phyloP scores from a whole-genome alignment of 805 yeast species.

The Barnettozyma pratensis region DNA sequence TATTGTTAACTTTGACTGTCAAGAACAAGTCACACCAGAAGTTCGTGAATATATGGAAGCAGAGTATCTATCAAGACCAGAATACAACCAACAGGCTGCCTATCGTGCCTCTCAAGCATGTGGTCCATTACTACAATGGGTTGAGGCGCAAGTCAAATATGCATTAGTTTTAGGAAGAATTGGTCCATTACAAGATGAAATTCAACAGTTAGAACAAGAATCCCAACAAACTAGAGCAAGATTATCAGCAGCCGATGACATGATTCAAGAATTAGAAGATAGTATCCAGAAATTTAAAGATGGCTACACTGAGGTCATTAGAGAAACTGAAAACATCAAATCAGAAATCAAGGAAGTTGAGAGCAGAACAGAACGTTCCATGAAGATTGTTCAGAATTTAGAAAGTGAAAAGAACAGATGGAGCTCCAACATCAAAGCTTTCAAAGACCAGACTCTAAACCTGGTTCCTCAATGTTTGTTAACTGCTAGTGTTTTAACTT shows the following conservation, averaged over 20 bases:
- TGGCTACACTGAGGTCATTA: slow-evolving; percentile 65
- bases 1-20: slow-evolving; percentile 71
- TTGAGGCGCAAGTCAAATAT: slow-evolving; percentile 80
- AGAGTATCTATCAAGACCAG: slow-evolving; percentile 55
- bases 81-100: slow-evolving; percentile 67
- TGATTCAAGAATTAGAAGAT: slow-evolving; percentile 69
- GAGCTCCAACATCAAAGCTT: slow-evolving; percentile 53
- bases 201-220: slow-evolving; percentile 50
- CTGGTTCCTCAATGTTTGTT: slow-evolving; percentile 64
- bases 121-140: slow-evolving; percentile 90
- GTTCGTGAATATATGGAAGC: slow-evolving; percentile 52
- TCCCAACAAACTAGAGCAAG: slow-evolving; percentile 62
- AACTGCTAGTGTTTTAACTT: slow-evolving; percentile 55
- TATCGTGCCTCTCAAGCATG: slow-evolving; percentile 92
- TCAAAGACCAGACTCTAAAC: slow-evolving; percentile 37
- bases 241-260: slow-evolving; percentile 68
- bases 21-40: slow-evolving; percentile 46
- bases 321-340: slow-evolving; percentile 75
- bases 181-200: slow-evolving; percentile 70
- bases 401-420: slow-evolving; percentile 70
- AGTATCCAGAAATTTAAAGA: slow-evolving; percentile 65
- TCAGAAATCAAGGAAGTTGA: slow-evolving; percentile 62
- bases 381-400: slow-evolving; percentile 55
- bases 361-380: slow-evolving; percentile 55
- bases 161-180: slow-evolving; percentile 63